Conservation (phyloP, 306 rosid genomes). For the Delonix regia region DNA sequence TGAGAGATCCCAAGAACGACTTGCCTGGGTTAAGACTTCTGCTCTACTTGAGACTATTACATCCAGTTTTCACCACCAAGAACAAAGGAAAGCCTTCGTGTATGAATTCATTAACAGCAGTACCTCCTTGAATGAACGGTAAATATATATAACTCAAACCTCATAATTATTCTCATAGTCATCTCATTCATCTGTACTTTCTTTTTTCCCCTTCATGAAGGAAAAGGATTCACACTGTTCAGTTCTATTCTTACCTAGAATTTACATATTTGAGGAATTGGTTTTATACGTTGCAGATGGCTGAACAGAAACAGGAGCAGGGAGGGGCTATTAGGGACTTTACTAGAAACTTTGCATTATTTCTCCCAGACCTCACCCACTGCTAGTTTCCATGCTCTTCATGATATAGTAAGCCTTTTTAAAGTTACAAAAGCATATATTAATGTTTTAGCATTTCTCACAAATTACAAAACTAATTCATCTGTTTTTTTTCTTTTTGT, state of each 20-base stretch:
- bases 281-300: conserved; percentile 39
- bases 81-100: conserved; percentile 44
- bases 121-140: neutral
- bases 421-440: neutral
- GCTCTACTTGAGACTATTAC: conserved; percentile 44
- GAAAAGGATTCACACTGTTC: too few relatives aligned
- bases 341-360: conserved; percentile 40
- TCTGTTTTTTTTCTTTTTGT: too few relatives aligned
- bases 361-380: neutral
- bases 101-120: conserved; percentile 37
- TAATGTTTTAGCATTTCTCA: neutral
- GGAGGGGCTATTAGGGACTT: conserved; percentile 45
- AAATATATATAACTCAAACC: neutral
- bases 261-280: neutral
- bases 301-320: conserved; percentile 35
- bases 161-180: too few relatives aligned
- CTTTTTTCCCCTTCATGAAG: too few relatives aligned
- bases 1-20: conserved; percentile 53
- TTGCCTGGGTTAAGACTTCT: conserved; percentile 59
- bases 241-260: too few relatives aligned
- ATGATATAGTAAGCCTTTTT: neutral
- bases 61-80: conserved; percentile 30
- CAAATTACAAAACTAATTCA: too few relatives aligned
- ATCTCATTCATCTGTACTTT: too few relatives aligned
- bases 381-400: neutral